Conservation (phyloP, 1,284 basidiomycete species). For the Malassezia furfur region DNA sequence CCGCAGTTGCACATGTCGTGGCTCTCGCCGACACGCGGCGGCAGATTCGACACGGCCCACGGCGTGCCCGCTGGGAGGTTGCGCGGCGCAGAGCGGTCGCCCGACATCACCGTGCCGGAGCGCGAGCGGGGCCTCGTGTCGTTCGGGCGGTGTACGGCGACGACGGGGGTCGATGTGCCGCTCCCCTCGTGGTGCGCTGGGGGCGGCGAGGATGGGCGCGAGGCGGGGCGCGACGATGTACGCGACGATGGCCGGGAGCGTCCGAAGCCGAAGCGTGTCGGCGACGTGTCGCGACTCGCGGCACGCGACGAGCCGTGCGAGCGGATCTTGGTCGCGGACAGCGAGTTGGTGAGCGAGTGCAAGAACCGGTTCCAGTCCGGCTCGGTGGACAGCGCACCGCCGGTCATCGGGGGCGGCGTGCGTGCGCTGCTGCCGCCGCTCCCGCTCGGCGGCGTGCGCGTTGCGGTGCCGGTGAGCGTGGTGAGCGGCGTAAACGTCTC, state of each 20-base stretch:
- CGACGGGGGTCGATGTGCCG: slow-evolving; percentile 2
- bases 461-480: background rate
- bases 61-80: slow-evolving; percentile 36
- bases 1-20: slow-evolving; percentile 44
- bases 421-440: background rate
- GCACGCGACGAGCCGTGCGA: slow-evolving; percentile 20
- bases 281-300: slow-evolving; percentile 27
- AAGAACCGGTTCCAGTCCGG: slow-evolving; percentile 20
- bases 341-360: slow-evolving; percentile 25
- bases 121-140: background rate
- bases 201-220: background rate
- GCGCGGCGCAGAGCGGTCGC: slow-evolving; percentile 24
- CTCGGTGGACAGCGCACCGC: slow-evolving; percentile 1
- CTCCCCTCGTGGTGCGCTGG: background rate
- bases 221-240: background rate
- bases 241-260: slow-evolving; percentile 1
- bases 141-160: slow-evolving; percentile 10
- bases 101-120: background rate
- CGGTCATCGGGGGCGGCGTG: slow-evolving; percentile 16
- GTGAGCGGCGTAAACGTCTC: slow-evolving; percentile 11
- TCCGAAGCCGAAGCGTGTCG: slow-evolving; percentile 32
- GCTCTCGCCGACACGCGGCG: slow-evolving; percentile 33
- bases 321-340: slow-evolving; percentile 10
- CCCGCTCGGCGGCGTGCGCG: too few relatives aligned
- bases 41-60: slow-evolving; percentile 38